These are phyloP conservation scores for Arthrobotrys musiformis DNA, from an alignment of 2,329 filamentous ascomycete species.

Conservation along the genomic window DNA sequence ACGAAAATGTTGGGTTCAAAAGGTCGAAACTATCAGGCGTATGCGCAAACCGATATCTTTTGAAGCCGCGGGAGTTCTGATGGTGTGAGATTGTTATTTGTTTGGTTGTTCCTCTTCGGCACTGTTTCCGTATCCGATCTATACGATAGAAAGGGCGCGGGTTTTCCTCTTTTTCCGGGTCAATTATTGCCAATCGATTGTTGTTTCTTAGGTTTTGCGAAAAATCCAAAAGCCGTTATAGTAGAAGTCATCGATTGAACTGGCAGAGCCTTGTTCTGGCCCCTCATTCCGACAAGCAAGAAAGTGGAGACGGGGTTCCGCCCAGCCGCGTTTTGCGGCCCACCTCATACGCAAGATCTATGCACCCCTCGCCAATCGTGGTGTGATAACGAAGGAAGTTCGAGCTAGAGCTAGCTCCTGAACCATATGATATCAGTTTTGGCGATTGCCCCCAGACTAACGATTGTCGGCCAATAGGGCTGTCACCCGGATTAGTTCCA, in stretches of 20 bases:
- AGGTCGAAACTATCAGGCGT: not conserved
- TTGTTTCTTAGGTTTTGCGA: too few species aligned
- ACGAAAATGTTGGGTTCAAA: not conserved
- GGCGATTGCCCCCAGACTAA: not conserved
- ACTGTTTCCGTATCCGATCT: not conserved
- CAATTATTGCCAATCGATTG: not conserved
- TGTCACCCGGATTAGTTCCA: slow-evolving; percentile 7
- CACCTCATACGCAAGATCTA: not conserved
- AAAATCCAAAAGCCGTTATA: too few species aligned
- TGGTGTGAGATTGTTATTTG: not conserved
- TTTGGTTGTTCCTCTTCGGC: not conserved
- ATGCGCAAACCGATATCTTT: not conserved
- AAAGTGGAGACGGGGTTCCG: not conserved
- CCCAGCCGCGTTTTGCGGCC: not conserved
- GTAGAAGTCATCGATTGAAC: not conserved
- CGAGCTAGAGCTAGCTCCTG: not conserved
- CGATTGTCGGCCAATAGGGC: slow-evolving; percentile 36
- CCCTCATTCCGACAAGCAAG: too few species aligned
- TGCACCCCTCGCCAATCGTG: slow-evolving; percentile 38
- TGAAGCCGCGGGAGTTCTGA: not conserved
- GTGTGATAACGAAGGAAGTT: not conserved
- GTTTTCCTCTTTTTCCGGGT: not conserved
- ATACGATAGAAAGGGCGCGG: too few species aligned
- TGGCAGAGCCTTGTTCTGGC: too few species aligned
- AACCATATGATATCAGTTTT: not conserved